Conservation (phyloP, 2,329 filamentous ascomycete genomes). For the Aspergillus sp. region DNA sequence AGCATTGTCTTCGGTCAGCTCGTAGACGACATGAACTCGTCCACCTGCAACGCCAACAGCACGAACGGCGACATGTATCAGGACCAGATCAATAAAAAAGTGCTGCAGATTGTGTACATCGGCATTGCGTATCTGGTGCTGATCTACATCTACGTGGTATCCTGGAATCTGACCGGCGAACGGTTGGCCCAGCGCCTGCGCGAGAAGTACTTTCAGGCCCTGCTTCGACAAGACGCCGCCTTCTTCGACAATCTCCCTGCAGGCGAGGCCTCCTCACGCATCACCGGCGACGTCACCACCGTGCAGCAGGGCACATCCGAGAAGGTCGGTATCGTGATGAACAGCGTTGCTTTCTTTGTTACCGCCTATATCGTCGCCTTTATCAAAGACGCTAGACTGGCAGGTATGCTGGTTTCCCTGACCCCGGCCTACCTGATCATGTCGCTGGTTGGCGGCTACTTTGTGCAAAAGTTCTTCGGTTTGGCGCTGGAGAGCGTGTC, state of each 20-base stretch:
- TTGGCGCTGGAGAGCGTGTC: conserved; percentile 53
- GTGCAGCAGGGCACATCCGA: conserved; percentile 68
- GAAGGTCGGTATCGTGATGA: conserved; percentile 66
- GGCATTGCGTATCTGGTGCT: conserved; percentile 61
- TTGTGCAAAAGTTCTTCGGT: conserved; percentile 48
- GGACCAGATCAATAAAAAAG: conserved; percentile 8
- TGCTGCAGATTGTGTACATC: conserved; percentile 57
- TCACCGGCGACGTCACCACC: conserved; percentile 64
- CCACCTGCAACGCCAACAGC: conserved; percentile 18
- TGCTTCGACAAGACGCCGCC: conserved; percentile 61
- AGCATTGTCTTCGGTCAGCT: conserved; percentile 41
- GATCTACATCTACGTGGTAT: conserved; percentile 64
- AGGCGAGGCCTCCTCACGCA: conserved; percentile 61
- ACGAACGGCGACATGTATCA: neutral
- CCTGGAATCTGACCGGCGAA: conserved; percentile 63
- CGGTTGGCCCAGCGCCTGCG: conserved; percentile 63
- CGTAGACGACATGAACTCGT: conserved; percentile 37
- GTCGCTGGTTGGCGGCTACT: conserved; percentile 55
- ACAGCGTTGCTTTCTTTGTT: conserved; percentile 63
- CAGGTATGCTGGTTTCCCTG: conserved; percentile 63
- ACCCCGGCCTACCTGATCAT: conserved; percentile 62
- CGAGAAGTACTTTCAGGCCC: conserved; percentile 56
- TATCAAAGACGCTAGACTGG: conserved; percentile 60
- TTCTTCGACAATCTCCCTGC: conserved; percentile 63
- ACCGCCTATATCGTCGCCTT: conserved; percentile 67